Percentiles rank a stretch among this genome's conserved stretches.
Evolutionary conservation across 2,329 filamentous ascomycete genomes (phyloP).

Genomic region (Xylaria sp.): DNA sequence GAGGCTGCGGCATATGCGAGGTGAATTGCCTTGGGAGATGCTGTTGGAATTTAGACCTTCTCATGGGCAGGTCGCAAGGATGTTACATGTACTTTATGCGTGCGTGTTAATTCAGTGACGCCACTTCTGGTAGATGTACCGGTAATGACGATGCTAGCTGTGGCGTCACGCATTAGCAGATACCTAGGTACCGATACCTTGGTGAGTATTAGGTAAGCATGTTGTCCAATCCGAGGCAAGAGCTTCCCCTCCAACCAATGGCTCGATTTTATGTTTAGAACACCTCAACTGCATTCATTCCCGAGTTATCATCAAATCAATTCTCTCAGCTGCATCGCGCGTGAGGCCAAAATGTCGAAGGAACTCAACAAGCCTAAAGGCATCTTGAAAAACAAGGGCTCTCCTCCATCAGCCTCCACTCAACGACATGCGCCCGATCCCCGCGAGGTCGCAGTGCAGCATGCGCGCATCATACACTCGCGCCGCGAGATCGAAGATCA

Average conservation of each 20-base stretch:
- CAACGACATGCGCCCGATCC: conserved; percentile 55
- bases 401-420: conserved; percentile 53
- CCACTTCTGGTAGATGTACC: conserved; percentile 17
- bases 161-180: conserved; percentile 22
- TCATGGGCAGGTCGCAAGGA: conserved; percentile 20
- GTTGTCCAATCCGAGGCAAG: conserved; percentile 3
- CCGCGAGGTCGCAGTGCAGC: conserved; percentile 77
- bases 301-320: background rate
- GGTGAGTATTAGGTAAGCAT: conserved; percentile 21
- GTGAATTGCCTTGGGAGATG: background rate
- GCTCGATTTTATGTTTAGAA: background rate
- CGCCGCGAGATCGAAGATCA: conserved; percentile 80
- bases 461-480: conserved; percentile 84
- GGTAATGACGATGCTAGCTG: conserved; percentile 20
- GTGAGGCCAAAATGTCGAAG: conserved; percentile 29
- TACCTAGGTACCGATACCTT: background rate
- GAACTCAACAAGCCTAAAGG: conserved; percentile 58
- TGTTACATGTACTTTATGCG: conserved; percentile 5
- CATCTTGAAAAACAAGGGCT: conserved; percentile 70
- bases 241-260: background rate
- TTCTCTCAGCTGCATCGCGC: background rate
- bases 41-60: conserved; percentile 12
- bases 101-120: conserved; percentile 23
- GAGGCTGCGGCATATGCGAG: conserved; percentile 7
- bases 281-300: background rate